Evolutionary conservation across 2,329 filamentous ascomycete species (phyloP).

Genomic region (Fusarium neocosmosporiellum): DNA sequence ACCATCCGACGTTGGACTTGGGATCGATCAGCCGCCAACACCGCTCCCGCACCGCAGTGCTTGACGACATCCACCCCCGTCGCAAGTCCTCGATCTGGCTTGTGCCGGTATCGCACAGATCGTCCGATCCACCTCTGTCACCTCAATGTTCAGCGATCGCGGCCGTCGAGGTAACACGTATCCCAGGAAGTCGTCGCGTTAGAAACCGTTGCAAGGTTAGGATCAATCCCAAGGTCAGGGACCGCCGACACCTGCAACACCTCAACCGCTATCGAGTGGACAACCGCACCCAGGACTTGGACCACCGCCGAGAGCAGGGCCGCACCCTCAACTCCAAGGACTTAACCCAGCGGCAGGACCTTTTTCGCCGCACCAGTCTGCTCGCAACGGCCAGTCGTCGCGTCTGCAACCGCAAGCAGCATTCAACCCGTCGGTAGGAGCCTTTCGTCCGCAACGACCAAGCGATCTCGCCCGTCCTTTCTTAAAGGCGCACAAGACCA

Average conservation of each 20-base stretch:
- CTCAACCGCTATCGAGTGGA: not conserved
- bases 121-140: not conserved
- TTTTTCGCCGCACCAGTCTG: not conserved
- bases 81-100: not conserved
- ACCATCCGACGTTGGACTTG: conserved; percentile 32
- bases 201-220: conserved; percentile 35
- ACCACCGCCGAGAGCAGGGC: not conserved
- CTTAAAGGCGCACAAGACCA: not conserved
- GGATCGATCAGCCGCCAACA: conserved; percentile 25
- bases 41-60: conserved; percentile 17
- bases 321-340: not conserved
- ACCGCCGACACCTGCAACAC: not conserved
- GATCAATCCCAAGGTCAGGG: conserved; percentile 2
- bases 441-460: not conserved
- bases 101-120: not conserved
- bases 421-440: not conserved
- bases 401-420: not conserved
- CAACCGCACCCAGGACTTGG: not conserved
- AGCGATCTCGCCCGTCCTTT: not conserved
- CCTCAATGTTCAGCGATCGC: conserved; percentile 35
- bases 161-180: conserved; percentile 32
- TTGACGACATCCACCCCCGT: conserved; percentile 6
- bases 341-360: not conserved
- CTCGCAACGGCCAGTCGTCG: not conserved
- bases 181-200: conserved; percentile 43